phyloP scores from a whole-genome alignment of 2,329 filamentous ascomycete genomes.

The Ophiosphaerella korrae region DNA sequence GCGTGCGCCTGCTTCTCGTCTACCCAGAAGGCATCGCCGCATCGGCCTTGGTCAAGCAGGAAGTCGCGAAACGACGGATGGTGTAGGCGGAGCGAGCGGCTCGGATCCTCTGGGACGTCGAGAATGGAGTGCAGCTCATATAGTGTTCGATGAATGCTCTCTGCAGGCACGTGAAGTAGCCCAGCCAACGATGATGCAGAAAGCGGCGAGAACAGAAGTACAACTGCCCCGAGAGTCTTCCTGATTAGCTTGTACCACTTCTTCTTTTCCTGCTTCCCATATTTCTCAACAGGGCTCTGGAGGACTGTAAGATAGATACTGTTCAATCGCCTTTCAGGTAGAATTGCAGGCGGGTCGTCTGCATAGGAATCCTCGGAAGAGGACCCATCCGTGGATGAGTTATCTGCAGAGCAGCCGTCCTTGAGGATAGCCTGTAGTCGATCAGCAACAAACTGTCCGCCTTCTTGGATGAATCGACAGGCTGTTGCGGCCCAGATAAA shows the following conservation, averaged over 20 bases:
- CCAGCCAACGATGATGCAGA: not conserved
- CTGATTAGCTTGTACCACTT: not conserved
- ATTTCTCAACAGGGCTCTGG: not conserved
- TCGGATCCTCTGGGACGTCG: conserved; percentile 24
- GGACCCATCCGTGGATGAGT: no score
- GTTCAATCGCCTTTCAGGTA: not conserved
- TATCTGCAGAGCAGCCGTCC: not conserved
- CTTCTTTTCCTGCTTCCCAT: not conserved
- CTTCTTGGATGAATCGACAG: conserved; percentile 8
- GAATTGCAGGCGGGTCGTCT: not conserved
- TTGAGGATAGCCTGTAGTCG: not conserved
- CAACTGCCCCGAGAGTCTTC: no score
- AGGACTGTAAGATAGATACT: conserved; percentile 3
- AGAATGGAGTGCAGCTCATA: conserved; percentile 31
- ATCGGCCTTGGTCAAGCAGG: conserved; percentile 19
- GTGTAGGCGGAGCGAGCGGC: conserved; percentile 5
- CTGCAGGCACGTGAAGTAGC: not conserved
- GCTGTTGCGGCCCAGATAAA: conserved; percentile 44
- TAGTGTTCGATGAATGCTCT: conserved; percentile 18
- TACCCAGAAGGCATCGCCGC: conserved; percentile 40
- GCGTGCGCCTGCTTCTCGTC: conserved; percentile 1
- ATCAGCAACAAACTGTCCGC: not conserved
- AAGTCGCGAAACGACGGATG: conserved; percentile 23
- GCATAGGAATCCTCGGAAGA: no score
- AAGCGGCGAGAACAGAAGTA: not conserved